Percentiles rank a stretch among this genome's conserved stretches.
phyloP scores from a whole-genome alignment of 2,329 filamentous ascomycete genomes.

The Cadophora gregata region DNA sequence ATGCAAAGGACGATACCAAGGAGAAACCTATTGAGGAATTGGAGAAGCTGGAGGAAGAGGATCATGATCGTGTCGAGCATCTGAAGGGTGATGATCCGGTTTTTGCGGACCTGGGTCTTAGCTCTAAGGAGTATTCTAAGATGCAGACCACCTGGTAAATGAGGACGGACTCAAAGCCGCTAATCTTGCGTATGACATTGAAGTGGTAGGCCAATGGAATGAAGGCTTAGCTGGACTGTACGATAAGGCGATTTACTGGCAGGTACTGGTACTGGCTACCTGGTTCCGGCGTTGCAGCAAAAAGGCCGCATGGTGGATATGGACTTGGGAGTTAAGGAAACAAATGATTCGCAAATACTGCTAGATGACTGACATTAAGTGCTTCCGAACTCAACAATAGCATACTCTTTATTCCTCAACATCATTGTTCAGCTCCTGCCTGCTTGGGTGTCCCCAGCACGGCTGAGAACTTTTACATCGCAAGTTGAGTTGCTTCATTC shows the following conservation, averaged over 20 bases:
- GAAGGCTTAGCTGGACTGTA: background rate
- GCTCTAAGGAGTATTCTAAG: constrained; percentile 68
- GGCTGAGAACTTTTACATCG: too few relatives aligned
- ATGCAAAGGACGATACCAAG: constrained; percentile 62
- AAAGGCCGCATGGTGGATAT: background rate
- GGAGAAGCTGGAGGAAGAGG: constrained; percentile 74
- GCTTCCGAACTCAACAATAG: background rate
- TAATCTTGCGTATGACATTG: background rate
- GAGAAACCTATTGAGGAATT: constrained; percentile 73
- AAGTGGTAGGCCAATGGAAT: background rate
- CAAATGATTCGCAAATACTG: background rate
- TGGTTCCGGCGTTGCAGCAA: background rate
- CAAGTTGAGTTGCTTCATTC: too few relatives aligned
- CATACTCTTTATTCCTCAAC: background rate
- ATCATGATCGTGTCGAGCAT: constrained; percentile 54
- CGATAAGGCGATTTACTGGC: constrained; percentile 1
- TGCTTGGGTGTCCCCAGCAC: too few relatives aligned
- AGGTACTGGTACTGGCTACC: constrained; percentile 3
- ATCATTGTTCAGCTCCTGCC: too few relatives aligned
- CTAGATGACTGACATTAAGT: background rate
- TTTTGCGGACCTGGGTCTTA: constrained; percentile 58
- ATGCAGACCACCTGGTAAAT: constrained; percentile 64
- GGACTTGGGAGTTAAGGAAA: constrained; percentile 1
- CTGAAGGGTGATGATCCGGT: constrained; percentile 56
- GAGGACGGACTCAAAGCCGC: background rate